Base-by-base conservation (phyloP, 2,329 filamentous ascomycete genomes). In the Domatiomyces catenatus region DNA sequence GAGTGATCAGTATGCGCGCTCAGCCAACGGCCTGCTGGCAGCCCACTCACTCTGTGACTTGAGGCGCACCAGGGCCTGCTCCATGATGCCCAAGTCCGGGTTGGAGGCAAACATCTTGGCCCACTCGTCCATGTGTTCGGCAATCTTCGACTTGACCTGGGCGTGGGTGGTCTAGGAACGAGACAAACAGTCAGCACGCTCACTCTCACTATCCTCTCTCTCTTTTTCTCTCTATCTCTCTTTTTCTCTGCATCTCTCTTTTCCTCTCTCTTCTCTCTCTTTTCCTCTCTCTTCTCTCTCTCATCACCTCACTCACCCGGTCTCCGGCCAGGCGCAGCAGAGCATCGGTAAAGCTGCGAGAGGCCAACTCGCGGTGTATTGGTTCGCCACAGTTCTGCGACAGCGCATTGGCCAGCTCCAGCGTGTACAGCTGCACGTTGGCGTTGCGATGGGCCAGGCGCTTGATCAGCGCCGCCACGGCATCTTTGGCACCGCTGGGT, bases 61-160 rank as follows among this genome's bases (percentile, higher is more conserved):
- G 56, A 96, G 73, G 65, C 84, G 86, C 70, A 82, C 82, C 67
- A 90, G 96, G 52, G 90, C 89, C 63, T 94, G 86, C 66, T 89
- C 84, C 92, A 98, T 98, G 64, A 98, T 94, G 17, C 92, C 92
- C 54, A 98, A 77, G 64, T 95, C 90, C 8, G 88, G 79, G 64
- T 95, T 87, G 54, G 77, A 81, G 61, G 79, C 78, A 66, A 96
- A 96, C 86, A 95, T 94, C 62, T 92, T 86, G 51, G 84, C 81
- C 92, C 92, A 98, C 57, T 90, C 86, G 66, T 85, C 83, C 87
- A 96, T 96, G 59, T 89, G 81, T 73, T 96, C 90, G 52, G 96
- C 70, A 58, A 98, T 94, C 76, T 95, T 96, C 57, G 86, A 80
- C 70, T 96, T 96, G 64, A 98, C 92, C 67, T 94, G 87, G 64